phyloP scores from a whole-genome alignment of 2,329 filamentous ascomycete species.

The Colletotrichum aenigma region DNA sequence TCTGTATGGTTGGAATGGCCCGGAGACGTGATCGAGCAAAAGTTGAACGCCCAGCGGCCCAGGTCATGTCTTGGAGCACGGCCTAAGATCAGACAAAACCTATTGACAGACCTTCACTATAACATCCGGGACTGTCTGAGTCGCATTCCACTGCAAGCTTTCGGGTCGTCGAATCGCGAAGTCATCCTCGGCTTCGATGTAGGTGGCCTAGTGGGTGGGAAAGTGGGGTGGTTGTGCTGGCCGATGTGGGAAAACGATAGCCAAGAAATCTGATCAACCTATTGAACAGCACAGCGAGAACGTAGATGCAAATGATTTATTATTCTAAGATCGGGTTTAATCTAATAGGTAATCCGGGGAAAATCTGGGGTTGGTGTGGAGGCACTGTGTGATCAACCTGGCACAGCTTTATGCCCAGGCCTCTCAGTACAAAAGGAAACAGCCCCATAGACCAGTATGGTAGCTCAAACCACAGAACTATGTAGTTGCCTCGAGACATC shows the following conservation, averaged over 20 bases:
- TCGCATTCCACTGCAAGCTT: not conserved
- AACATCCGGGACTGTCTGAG: not conserved
- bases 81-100: not conserved
- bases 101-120: not conserved
- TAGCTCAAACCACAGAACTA: not conserved
- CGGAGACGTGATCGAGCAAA: not conserved
- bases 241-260: not conserved
- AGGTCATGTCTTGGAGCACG: not conserved
- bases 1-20: not conserved
- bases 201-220: not conserved
- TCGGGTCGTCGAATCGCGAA: not conserved
- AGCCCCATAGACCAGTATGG: not conserved
- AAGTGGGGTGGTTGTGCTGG: not conserved
- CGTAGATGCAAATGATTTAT: not conserved
- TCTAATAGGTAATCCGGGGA: not conserved
- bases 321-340: not conserved
- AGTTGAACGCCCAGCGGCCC: not conserved
- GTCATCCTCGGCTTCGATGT: not conserved
- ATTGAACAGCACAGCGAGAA: not conserved
- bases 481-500: not conserved
- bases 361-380: not conserved
- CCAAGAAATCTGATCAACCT: not conserved
- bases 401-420: not conserved
- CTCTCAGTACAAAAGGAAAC: not conserved
- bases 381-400: not conserved